phyloP scores from a whole-genome alignment of 176 grass and related monocot genomes.

The Bolboschoenus planiculmis region DNA sequence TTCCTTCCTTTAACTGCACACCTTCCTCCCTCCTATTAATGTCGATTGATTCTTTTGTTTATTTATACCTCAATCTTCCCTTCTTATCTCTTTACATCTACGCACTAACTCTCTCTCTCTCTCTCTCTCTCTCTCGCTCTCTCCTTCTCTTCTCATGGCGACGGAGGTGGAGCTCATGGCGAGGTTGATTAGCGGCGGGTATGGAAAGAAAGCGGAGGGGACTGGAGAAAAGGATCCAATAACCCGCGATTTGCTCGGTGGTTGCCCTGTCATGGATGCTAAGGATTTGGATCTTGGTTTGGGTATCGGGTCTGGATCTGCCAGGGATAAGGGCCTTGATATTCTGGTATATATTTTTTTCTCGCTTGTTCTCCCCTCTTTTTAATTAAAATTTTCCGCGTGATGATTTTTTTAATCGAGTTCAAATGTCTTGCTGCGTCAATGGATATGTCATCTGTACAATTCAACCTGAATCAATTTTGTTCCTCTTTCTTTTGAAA shows the following conservation, averaged over 20 bases:
- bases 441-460: neutral
- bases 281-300: conserved; percentile 44
- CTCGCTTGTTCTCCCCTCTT: neutral
- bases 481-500: neutral
- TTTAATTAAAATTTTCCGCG: neutral
- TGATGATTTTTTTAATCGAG: neutral
- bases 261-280: conserved; percentile 32
- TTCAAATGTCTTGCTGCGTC: neutral
- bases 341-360: neutral
- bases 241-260: conserved; percentile 88
- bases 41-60: neutral
- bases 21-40: neutral
- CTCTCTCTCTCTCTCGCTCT: neutral
- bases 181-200: conserved; percentile 16
- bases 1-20: neutral
- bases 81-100: conserved; percentile 17
- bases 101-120: conserved; percentile 3
- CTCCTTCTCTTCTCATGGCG: conserved; percentile 30
- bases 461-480: neutral
- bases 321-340: conserved; percentile 25
- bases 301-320: conserved; percentile 13
- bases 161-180: conserved; percentile 60
- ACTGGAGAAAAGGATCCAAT: conserved; percentile 48
- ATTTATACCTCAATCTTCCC: conserved; percentile 2
- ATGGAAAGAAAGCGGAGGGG: conserved; percentile 29